phyloP scores from a whole-genome alignment of 2,329 filamentous ascomycete genomes.

The Ascochyta fabae region DNA sequence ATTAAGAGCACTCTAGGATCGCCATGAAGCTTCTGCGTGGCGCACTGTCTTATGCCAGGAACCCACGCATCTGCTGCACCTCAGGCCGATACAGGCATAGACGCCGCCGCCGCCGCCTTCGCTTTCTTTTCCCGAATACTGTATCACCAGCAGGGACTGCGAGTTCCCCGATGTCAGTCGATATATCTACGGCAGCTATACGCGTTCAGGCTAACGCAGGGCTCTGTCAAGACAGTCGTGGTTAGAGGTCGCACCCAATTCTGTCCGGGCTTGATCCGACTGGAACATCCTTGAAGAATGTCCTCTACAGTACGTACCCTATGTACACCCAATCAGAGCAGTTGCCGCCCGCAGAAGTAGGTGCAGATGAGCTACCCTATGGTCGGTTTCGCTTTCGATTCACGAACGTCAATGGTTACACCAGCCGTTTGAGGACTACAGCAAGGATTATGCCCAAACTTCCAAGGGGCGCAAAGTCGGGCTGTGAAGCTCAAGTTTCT shows the following conservation, averaged over 20 bases:
- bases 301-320: not conserved
- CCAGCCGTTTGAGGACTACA: not conserved
- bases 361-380: not conserved
- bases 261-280: not conserved
- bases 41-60: not conserved
- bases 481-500: not conserved
- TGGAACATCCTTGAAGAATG: not conserved
- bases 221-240: not conserved
- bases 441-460: not conserved
- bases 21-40: not conserved
- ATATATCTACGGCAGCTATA: conserved; percentile 2
- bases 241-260: not conserved
- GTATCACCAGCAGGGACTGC: not conserved
- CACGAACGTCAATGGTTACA: not conserved
- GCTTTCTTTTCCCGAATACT: not conserved
- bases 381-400: not conserved
- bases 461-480: not conserved
- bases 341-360: not conserved
- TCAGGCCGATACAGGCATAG: not conserved
- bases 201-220: not conserved
- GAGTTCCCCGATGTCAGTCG: not conserved
- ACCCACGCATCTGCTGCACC: not conserved
- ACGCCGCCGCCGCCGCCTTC: not conserved
- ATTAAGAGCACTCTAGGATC: not conserved
- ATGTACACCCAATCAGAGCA: not conserved